Percentiles rank a stretch among this genome's conserved stretches.
These are phyloP conservation scores for Fusarium abutilonis DNA, from an alignment of 2,329 filamentous ascomycete species.

Conservation along the genomic window DNA sequence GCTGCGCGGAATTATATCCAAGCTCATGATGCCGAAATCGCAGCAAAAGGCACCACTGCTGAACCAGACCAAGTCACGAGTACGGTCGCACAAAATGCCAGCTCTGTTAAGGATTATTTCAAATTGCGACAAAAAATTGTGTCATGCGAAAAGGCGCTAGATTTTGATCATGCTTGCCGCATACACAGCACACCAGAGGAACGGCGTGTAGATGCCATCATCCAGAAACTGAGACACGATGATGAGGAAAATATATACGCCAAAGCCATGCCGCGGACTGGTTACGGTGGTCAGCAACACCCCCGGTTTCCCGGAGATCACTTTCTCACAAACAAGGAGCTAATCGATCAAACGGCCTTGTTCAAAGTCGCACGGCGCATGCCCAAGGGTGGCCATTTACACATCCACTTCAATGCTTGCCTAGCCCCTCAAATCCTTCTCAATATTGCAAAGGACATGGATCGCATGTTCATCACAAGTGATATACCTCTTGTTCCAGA, in stretches of 20 bases:
- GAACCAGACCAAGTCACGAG: constrained; percentile 2
- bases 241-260: constrained; percentile 54
- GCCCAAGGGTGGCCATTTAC: constrained; percentile 78
- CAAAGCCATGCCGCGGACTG: constrained; percentile 45
- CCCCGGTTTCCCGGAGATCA: constrained; percentile 62
- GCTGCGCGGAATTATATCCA: constrained; percentile 42
- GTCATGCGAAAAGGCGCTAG: constrained; percentile 49
- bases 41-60: constrained; percentile 6
- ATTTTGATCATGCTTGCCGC: constrained; percentile 55
- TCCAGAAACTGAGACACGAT: constrained; percentile 51
- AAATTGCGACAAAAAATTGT: constrained; percentile 46
- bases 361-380: constrained; percentile 65
- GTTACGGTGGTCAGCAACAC: constrained; percentile 58
- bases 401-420: constrained; percentile 83
- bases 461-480: constrained; percentile 76
- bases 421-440: constrained; percentile 69
- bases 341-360: constrained; percentile 66
- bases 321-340: constrained; percentile 64
- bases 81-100: constrained; percentile 7
- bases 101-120: constrained; percentile 46
- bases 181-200: constrained; percentile 50
- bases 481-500: constrained; percentile 56
- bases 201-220: constrained; percentile 51
- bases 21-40: constrained; percentile 44
- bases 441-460: constrained; percentile 62